Evolutionary conservation across 2,329 filamentous ascomycete genomes (phyloP).

Genomic region (Macrophomina phaseolina): DNA sequence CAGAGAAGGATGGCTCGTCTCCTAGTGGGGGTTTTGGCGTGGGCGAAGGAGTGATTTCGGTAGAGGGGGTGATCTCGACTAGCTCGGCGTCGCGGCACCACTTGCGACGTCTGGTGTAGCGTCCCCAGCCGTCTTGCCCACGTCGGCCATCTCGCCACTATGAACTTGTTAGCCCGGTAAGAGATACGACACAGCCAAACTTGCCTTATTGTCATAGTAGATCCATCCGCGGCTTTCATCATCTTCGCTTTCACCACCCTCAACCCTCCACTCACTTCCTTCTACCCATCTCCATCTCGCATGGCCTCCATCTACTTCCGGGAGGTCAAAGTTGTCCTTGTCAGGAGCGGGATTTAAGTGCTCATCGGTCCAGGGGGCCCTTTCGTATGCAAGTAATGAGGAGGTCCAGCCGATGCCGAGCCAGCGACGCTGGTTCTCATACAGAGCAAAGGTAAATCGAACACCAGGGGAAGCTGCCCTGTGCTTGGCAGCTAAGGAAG

Average conservation of each 20-base stretch:
- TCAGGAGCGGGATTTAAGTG: conserved; percentile 81
- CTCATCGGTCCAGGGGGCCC: conserved; percentile 93
- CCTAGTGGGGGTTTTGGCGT: conserved; percentile 36
- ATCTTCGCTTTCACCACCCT: conserved; percentile 65
- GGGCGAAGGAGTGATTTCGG: conserved; percentile 52
- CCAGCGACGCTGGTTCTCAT: conserved; percentile 96
- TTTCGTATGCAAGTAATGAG: conserved; percentile 87
- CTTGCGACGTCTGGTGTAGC: conserved; percentile 90
- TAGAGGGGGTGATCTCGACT: conserved; percentile 68
- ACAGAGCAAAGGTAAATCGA: conserved; percentile 94
- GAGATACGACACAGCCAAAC: conserved; percentile 31
- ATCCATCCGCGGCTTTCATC: conserved; percentile 75
- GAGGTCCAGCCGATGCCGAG: conserved; percentile 93
- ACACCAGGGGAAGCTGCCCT: conserved; percentile 70
- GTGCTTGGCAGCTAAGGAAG: conserved; percentile 49
- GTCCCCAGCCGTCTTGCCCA: conserved; percentile 87
- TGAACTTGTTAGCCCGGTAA: conserved; percentile 29
- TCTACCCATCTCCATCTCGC: conserved; percentile 81
- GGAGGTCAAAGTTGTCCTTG: conserved; percentile 74
- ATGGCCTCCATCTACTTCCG: conserved; percentile 68
- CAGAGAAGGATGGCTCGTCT: conserved; percentile 26
- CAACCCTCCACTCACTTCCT: conserved; percentile 85
- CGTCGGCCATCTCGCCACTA: conserved; percentile 90
- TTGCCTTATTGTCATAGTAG: conserved; percentile 95
- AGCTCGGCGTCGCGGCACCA: conserved; percentile 98